Evolutionary conservation across 352 stramenopile species (phyloP).

Genomic region (Halophytophthora polymorphica): DNA sequence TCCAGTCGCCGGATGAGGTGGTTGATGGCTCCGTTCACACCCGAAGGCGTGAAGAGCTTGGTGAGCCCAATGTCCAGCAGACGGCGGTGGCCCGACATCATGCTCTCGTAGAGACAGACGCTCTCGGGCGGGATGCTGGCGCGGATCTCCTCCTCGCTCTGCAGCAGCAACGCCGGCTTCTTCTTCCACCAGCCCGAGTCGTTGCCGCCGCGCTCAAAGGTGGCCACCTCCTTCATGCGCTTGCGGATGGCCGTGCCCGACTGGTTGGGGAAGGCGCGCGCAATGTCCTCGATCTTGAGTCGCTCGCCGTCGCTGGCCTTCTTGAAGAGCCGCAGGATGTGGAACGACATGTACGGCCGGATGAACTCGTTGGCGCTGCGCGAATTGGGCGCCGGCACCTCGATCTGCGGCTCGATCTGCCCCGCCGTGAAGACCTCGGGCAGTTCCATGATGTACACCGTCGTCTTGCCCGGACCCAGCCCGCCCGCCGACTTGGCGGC

Average conservation of each 20-base stretch:
- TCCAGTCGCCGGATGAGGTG: conserved; percentile 74
- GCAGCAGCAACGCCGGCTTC: conserved; percentile 54
- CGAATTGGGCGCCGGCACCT: conserved; percentile 80
- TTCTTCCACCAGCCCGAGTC: conserved; percentile 86
- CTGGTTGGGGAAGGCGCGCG: conserved; percentile 77
- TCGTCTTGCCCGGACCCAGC: conserved; percentile 54
- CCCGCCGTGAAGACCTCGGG: conserved; percentile 73
- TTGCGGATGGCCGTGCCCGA: conserved; percentile 81
- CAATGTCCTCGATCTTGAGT: conserved; percentile 84
- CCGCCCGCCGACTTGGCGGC: conserved; percentile 22
- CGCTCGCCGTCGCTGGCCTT: conserved; percentile 75
- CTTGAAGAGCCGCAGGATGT: conserved; percentile 82
- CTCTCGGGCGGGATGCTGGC: conserved; percentile 73
- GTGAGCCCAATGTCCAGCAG: conserved; percentile 78
- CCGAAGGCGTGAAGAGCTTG: conserved; percentile 73
- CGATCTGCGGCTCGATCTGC: conserved; percentile 80
- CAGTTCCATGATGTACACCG: conserved; percentile 74
- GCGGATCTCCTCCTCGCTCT: conserved; percentile 75
- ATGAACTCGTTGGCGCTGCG: conserved; percentile 83
- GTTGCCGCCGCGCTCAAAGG: conserved; percentile 80
- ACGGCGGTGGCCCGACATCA: conserved; percentile 82
- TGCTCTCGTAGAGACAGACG: conserved; percentile 84
- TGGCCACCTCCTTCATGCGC: conserved; percentile 84
- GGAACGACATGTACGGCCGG: conserved; percentile 83
- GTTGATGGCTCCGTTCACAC: conserved; percentile 72